These are phyloP conservation scores for Fusarium compactum DNA, from an alignment of 2,329 filamentous ascomycete genomes.

Conservation along the genomic window DNA sequence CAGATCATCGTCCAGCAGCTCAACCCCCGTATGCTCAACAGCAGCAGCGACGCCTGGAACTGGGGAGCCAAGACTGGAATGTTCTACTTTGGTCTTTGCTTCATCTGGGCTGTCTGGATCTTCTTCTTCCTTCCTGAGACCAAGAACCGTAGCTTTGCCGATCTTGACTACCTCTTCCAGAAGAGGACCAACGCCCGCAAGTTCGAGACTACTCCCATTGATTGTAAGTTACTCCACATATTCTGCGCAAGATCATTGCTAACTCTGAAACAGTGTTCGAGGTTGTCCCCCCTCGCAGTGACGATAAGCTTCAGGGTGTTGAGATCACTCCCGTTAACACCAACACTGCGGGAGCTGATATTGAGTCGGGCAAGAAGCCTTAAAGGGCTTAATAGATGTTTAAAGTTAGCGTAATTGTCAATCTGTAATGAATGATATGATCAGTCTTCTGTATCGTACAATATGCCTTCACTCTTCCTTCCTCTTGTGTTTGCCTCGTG, in stretches of 20 bases:
- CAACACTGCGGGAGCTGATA: conserved; percentile 9
- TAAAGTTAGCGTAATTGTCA: not conserved
- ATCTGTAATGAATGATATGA: not conserved
- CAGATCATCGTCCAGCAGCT: conserved; percentile 55
- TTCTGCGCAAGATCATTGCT: not conserved
- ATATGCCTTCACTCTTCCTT: accelerated
- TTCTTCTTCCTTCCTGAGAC: conserved; percentile 67
- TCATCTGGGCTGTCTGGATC: conserved; percentile 61
- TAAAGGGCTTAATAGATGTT: not conserved
- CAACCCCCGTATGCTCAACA: conserved; percentile 61
- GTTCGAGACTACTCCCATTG: conserved; percentile 48
- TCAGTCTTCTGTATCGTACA: not conserved
- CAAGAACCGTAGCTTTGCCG: conserved; percentile 63
- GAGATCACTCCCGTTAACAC: conserved; percentile 27
- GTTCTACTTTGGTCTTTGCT: conserved; percentile 59
- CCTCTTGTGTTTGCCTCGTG: not conserved
- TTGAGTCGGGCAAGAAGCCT: conserved; percentile 6
- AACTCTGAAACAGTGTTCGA: conserved; percentile 24
- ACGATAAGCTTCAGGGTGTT: conserved; percentile 24
- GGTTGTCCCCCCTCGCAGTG: conserved; percentile 9
- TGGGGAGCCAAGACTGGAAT: conserved; percentile 62
- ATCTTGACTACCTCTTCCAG: conserved; percentile 68
- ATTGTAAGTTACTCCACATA: conserved; percentile 40
- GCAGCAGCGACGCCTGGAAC: conserved; percentile 56
- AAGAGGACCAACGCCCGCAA: conserved; percentile 56